Base-by-base conservation (phyloP, 2,329 filamentous ascomycete genomes). In the Rhynchosporium agropyri region DNA sequence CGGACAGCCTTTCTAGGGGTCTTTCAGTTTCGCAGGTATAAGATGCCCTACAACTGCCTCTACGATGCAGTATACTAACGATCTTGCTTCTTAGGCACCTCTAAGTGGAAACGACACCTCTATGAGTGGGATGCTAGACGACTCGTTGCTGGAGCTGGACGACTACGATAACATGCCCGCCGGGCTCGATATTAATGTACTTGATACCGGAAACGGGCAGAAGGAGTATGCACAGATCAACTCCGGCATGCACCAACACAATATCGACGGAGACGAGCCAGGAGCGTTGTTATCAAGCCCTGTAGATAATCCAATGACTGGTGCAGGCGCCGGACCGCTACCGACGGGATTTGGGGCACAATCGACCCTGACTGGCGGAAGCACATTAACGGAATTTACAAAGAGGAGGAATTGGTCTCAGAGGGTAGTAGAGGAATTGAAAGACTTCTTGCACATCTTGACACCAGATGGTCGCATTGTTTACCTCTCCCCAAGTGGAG, bases 391-490 rank as follows among this genome's bases (percentile, higher is more conserved):
- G 67, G 84, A 88, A 72, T 88, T 88, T 70, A 88, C 84, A 15
- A 87, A 87, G 74, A 79, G 86, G 63, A 78, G 83, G 65, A 88
- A 95, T 74, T 97, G 94, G 94, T 89, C 91, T 15, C 90, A 93
- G 74, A 89, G 91, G 68, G 89, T 97, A 12, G 85, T 97, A 29
- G 91, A 96, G 76, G 93, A 97, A 79, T 81, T 98, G 70, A 90
- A 89, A 73, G 94, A 97, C 76, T 86, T 97, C 70, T 78, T 97
- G 61, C 88, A 96, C 74, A 92, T 98, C 63, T 84, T 98, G 58
- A 92, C 92, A 53, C 85, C 91, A 29, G 88, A 95, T 71, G 92
- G 92, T 43, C 86, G 89, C 67, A 89, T 98, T 70, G 84, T 90
- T 63, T 96, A 95, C 74, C 86, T 89, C n/a, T 96, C 92, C 42